Base-by-base conservation (phyloP, 768 basidiomycete genomes). In the Rhodocollybia butyracea region DNA sequence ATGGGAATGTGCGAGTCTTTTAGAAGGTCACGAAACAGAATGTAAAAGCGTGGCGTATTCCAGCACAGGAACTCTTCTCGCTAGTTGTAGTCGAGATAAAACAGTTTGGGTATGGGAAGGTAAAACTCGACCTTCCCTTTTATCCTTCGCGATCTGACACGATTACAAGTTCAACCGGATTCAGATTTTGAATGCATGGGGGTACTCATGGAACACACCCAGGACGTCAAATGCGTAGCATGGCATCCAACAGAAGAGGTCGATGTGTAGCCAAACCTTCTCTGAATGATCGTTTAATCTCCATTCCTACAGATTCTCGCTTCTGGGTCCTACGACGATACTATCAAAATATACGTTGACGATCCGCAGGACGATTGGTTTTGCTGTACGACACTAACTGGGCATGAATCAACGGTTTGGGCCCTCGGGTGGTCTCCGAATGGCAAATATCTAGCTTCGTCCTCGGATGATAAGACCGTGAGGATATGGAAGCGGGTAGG, bases 41-140 rank as follows among this genome's bases (percentile, higher is more conserved):
- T 98, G 95, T 75, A 98, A 98, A 74, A 80, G 86, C 54, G 89
- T 95, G 0, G 89, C 84, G 3, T 98, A 88, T 70, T 92, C 89
- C 11, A 74, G 74, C 32, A 82, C 85, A n/a, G 87, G 87, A 1
- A 86, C 80, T 2, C 70, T 97, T 24, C 76, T 99, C n/a, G 97
- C 96, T 8, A 94, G 89, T 58, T 98, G 95, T 66, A 90, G 91
- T 61, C 78, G 97, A 57, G 97, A 98, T 73, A 99, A 98, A 75
- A 92, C 93, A 5, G 94, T 98, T 0, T 98, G 97, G 97, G 82
- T 99, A 32, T 99, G 97, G 96, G 96, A 98, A 79, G 93, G 95
- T 89, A 65, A 63, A 74, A 63, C 48, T 42, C 6, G 34, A 22
- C 30, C 30, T 34, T 45, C 30, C 26, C 46, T 60, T 36, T 15